Percentiles rank a stretch among this genome's conserved stretches.
These are phyloP conservation scores for Bryoglossum gracile DNA, from an alignment of 495 filamentous ascomycete species.

Conservation along the genomic window DNA sequence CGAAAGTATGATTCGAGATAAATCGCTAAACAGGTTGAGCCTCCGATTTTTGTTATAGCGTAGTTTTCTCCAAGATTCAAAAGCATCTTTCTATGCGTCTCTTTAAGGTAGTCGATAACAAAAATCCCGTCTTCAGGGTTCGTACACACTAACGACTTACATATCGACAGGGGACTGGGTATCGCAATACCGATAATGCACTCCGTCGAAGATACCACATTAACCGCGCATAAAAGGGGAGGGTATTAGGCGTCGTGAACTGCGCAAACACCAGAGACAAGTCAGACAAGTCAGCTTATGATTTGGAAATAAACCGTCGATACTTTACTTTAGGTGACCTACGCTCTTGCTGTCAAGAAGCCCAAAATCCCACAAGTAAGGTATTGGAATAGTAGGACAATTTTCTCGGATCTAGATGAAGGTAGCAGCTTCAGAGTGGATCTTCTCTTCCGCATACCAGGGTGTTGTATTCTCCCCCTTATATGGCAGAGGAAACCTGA, in stretches of 20 bases:
- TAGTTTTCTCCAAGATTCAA: not conserved
- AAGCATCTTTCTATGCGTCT: not conserved
- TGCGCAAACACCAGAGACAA: not conserved
- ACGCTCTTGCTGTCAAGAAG: slow-evolving; percentile 14
- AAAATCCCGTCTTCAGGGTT: not conserved
- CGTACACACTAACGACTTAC: not conserved
- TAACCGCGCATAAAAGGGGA: too few relatives aligned
- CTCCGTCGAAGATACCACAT: not conserved
- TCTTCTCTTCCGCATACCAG: slow-evolving; percentile 6
- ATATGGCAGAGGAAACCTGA: slow-evolving; percentile 8
- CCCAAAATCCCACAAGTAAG: slow-evolving; percentile 27
- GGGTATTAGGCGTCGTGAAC: too few relatives aligned
- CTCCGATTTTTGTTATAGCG: not conserved
- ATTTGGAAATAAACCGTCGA: too few relatives aligned
- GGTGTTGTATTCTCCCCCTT: slow-evolving; percentile 1
- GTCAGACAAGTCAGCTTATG: not conserved
- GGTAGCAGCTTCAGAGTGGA: slow-evolving; percentile 1
- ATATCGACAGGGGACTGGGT: not conserved
- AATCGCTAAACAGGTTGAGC: not conserved
- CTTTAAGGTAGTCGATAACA: not conserved
- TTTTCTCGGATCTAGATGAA: slow-evolving; percentile 24
- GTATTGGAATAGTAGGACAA: slow-evolving; percentile 24
- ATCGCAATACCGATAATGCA: not conserved
- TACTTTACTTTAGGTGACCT: slow-evolving; percentile 12
- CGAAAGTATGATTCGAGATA: not conserved